Evolutionary conservation across 169 alveolate genomes (phyloP).

Genomic region (Plasmodium vinckei): DNA sequence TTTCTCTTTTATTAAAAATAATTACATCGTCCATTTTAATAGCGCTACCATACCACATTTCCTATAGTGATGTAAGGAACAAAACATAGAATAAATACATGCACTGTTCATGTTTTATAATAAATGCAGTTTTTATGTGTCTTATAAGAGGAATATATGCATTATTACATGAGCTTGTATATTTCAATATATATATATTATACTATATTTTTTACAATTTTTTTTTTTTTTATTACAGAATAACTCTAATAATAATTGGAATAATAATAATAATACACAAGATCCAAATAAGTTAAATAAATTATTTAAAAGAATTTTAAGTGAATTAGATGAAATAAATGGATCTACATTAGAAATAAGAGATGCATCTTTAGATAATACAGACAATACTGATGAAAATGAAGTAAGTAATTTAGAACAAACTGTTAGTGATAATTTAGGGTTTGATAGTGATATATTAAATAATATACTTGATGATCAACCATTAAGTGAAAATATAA

Average conservation of each 20-base stretch:
- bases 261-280: neutral
- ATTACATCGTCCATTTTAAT: slow-evolving; percentile 19
- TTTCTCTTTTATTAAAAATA: slow-evolving; percentile 20
- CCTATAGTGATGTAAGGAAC: neutral
- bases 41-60: slow-evolving; percentile 5
- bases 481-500: neutral
- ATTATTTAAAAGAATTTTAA: slow-evolving; percentile 2
- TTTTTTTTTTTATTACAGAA: neutral
- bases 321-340: neutral
- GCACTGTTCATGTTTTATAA: too few relatives aligned
- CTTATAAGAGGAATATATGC: neutral
- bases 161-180: neutral
- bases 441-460: neutral
- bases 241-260: slow-evolving; percentile 11
- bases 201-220: neutral
- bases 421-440: neutral
- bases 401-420: neutral
- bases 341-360: neutral
- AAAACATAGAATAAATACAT: neutral
- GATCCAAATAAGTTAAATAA: neutral
- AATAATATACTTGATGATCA: neutral
- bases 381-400: neutral
- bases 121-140: too few relatives aligned
- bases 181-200: neutral
- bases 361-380: neutral